Evolutionary conservation across 495 filamentous ascomycete species (phyloP).

Genomic region (Jackrogersella minutella): DNA sequence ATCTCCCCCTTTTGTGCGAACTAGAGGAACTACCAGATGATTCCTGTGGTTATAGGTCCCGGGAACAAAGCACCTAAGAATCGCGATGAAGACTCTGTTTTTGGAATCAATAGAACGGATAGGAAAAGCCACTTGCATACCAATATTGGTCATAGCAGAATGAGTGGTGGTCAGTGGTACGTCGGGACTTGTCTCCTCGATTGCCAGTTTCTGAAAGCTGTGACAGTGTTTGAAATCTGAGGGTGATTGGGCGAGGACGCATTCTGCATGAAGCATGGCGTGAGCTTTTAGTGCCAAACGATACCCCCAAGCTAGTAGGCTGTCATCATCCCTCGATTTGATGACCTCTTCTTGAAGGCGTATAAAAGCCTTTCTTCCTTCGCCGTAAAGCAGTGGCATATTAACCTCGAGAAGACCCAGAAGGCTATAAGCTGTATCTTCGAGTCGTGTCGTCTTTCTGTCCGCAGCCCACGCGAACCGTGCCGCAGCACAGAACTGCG

Average conservation of each 20-base stretch:
- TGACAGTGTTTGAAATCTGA: constrained; percentile 19
- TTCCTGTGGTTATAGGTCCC: neutral
- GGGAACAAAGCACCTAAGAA: constrained; percentile 9
- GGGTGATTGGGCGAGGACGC: constrained; percentile 23
- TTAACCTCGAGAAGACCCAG: constrained; percentile 43
- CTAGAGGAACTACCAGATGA: constrained; percentile 13
- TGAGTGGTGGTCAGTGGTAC: constrained; percentile 16
- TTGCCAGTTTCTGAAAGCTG: constrained; percentile 8
- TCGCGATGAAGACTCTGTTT: constrained; percentile 10
- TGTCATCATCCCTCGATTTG: constrained; percentile 31
- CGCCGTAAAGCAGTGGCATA: constrained; percentile 45
- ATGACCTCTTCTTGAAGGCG: constrained; percentile 43
- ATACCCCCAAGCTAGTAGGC: constrained; percentile 36
- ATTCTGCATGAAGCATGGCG: neutral
- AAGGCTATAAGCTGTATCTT: constrained; percentile 44
- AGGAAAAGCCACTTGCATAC: constrained; percentile 13
- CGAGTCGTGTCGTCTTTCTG: constrained; percentile 35
- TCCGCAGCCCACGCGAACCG: constrained; percentile 17
- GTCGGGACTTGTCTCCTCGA: constrained; percentile 9
- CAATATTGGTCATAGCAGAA: constrained; percentile 27
- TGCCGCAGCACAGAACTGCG: constrained; percentile 16
- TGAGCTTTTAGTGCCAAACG: neutral
- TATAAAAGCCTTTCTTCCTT: constrained; percentile 37
- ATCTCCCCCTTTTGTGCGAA: constrained; percentile 10
- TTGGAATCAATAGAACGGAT: constrained; percentile 13